A percentile compares a stretch with the other conserved stretches of the same genome.
Conservation (phyloP, 257 asterid genomes). For the Fraxinus cuspidata region DNA sequence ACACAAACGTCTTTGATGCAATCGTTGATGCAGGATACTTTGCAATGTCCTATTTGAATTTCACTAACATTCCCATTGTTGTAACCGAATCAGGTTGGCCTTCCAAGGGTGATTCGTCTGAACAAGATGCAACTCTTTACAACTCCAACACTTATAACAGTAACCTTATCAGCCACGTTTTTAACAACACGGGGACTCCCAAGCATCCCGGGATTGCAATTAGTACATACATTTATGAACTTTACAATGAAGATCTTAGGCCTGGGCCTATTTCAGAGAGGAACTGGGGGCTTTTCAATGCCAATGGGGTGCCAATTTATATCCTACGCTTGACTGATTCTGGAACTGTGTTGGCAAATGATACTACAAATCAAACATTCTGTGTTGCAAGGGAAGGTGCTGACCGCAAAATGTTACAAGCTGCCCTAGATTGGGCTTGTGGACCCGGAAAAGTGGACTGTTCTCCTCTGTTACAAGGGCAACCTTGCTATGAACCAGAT, state of each 20-base stretch:
- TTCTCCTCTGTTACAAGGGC: slow-evolving; percentile 64
- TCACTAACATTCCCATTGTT: slow-evolving; percentile 65
- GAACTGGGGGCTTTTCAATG: slow-evolving; percentile 91
- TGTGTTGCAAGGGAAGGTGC: slow-evolving; percentile 79
- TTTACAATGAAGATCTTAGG: slow-evolving; percentile 79
- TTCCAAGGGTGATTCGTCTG: slow-evolving; percentile 72
- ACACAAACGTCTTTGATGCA: slow-evolving; percentile 92
- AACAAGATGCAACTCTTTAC: slow-evolving; percentile 73
- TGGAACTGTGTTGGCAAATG: slow-evolving; percentile 82
- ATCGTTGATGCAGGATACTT: slow-evolving; percentile 87
- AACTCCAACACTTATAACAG: slow-evolving; percentile 89
- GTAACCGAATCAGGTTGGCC: slow-evolving; percentile 98
- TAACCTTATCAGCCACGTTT: slow-evolving; percentile 69
- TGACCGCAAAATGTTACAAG: slow-evolving; percentile 77
- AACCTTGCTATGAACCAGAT: slow-evolving; percentile 82
- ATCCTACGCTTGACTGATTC: slow-evolving; percentile 69
- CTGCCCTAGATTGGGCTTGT: slow-evolving; percentile 93
- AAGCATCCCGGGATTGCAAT: slow-evolving; percentile 85
- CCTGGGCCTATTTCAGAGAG: slow-evolving; percentile 76
- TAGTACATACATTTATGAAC: slow-evolving; percentile 80
- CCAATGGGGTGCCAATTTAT: slow-evolving; percentile 73
- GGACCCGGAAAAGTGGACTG: slow-evolving; percentile 93
- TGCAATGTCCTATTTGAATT: slow-evolving; percentile 77
- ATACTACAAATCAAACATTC: slow-evolving; percentile 77
- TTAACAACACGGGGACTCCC: slow-evolving; percentile 88